Conservation (phyloP, 2,329 filamentous ascomycete species). For the Pyricularia sp. region DNA sequence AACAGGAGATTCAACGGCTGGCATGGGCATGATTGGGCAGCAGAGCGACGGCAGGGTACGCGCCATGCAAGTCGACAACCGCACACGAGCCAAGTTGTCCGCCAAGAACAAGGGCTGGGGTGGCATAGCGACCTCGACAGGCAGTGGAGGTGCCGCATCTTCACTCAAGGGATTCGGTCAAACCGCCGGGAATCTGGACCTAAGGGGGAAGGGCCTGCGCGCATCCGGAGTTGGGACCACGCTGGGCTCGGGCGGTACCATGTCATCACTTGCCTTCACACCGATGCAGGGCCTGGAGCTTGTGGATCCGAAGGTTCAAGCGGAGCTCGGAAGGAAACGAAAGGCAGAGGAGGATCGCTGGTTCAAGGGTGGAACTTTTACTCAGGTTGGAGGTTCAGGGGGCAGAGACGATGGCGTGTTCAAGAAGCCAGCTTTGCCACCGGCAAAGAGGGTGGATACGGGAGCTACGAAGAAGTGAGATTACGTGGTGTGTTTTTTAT, state of each 20-base stretch:
- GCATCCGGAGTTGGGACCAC: conserved; percentile 69
- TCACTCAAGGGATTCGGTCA: conserved; percentile 70
- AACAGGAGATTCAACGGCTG: conserved; percentile 69
- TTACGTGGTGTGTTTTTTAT: background rate
- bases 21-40: conserved; percentile 90
- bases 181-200: conserved; percentile 46
- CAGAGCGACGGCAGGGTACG: conserved; percentile 81
- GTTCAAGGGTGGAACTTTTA: conserved; percentile 97
- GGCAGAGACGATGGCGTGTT: conserved; percentile 47
- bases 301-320: conserved; percentile 82
- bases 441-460: conserved; percentile 59
- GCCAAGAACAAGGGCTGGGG: conserved; percentile 97
- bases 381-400: conserved; percentile 52
- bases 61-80: conserved; percentile 77
- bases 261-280: conserved; percentile 82
- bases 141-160: conserved; percentile 55
- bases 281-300: conserved; percentile 90
- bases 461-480: conserved; percentile 35
- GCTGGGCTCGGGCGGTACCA: conserved; percentile 57
- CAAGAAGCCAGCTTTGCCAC: conserved; percentile 67
- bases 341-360: conserved; percentile 91
- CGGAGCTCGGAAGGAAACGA: conserved; percentile 76
- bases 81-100: conserved; percentile 83
- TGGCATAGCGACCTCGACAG: conserved; percentile 39
- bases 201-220: conserved; percentile 68